Percentiles rank a stretch among this genome's conserved stretches.
Conservation (phyloP, 345 rosid species). For the Aquilaria sinensis region DNA sequence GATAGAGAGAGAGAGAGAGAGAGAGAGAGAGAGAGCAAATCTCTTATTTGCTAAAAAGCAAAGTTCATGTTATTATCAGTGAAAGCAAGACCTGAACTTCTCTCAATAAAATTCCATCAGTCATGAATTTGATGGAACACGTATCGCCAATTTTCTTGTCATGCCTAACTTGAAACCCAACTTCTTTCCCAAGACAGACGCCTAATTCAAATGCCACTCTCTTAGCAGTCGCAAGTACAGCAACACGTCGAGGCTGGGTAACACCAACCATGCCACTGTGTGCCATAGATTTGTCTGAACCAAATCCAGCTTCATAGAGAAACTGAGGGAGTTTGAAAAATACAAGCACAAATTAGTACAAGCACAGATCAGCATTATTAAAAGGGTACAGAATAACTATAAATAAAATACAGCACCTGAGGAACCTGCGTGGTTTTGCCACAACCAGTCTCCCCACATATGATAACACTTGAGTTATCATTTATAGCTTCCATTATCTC, state of each 20-base stretch:
- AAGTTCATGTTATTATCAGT: neutral
- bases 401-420: constrained; percentile 47
- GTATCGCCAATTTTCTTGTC: constrained; percentile 75
- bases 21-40: too few species aligned
- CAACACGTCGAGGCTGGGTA: constrained; percentile 97
- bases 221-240: constrained; percentile 91
- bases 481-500: constrained; percentile 95
- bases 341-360: constrained; percentile 9
- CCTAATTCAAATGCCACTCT: constrained; percentile 95
- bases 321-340: constrained; percentile 43
- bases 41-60: neutral
- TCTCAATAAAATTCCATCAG: constrained; percentile 90
- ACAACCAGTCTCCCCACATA: constrained; percentile 93
- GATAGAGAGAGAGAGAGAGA: too few species aligned
- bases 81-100: constrained; percentile 68
- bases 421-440: constrained; percentile 99
- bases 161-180: constrained; percentile 95
- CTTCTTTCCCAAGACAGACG: constrained; percentile 72
- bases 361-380: neutral
- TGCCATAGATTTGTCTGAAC: constrained; percentile 39
- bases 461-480: constrained; percentile 47
- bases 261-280: constrained; percentile 80
- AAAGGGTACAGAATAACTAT: neutral
- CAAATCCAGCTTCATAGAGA: constrained; percentile 90
- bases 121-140: constrained; percentile 88